These are phyloP conservation scores for Houttuynia cordata DNA, from an alignment of 164 flowering plant species.

Conservation along the genomic window DNA sequence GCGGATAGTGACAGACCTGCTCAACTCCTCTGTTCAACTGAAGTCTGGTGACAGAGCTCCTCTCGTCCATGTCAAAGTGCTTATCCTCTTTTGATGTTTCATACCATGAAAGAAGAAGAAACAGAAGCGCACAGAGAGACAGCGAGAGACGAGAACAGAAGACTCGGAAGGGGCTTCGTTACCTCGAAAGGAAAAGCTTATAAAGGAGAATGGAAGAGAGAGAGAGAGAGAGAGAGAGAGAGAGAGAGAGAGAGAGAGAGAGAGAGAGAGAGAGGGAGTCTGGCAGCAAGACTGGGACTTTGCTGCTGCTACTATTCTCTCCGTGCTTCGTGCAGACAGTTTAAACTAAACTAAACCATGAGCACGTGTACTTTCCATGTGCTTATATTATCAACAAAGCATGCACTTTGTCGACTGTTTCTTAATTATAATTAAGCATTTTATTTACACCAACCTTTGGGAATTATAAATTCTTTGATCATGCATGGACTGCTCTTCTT, in stretches of 20 bases:
- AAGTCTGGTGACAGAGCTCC: conserved; percentile 17
- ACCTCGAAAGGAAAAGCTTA: neutral
- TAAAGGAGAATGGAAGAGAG: neutral
- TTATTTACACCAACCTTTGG: no score
- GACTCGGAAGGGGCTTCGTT: neutral
- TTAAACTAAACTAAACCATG: neutral
- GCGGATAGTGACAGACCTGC: conserved; percentile 22
- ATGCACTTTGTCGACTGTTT: no score
- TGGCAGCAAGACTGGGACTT: neutral
- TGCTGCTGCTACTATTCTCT: conserved; percentile 7
- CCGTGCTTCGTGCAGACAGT: conserved; percentile 15
- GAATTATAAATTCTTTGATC: no score
- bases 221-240: neutral
- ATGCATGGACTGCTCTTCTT: neutral
- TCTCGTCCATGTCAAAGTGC: conserved; percentile 14
- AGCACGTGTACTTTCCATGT: conserved; percentile 23
- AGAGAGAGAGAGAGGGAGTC: neutral
- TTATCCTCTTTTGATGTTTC: conserved; percentile 1
- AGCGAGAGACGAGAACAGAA: no score
- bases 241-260: neutral
- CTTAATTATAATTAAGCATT: no score
- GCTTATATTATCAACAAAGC: no score
- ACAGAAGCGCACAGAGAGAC: neutral
- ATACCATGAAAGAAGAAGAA: neutral
- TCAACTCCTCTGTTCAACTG: conserved; percentile 29